Conservation (phyloP, 306 rosid species). For the Crataegus laevigata region DNA sequence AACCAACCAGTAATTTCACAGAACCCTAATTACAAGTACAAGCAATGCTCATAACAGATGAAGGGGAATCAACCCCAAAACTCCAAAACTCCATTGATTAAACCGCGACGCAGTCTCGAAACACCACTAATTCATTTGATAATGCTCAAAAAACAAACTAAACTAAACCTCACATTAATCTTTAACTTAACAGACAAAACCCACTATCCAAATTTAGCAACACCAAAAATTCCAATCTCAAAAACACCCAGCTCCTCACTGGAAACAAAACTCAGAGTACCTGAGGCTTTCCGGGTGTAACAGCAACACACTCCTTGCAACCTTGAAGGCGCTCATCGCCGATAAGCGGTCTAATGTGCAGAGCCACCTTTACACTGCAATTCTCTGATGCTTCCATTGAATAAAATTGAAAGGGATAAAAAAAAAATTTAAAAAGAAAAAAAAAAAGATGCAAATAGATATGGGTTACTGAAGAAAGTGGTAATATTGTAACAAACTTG, state of each 20-base stretch:
- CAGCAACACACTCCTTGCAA: conserved; percentile 59
- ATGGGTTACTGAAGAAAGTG: neutral
- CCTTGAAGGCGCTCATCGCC: conserved; percentile 66
- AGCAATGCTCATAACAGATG: neutral
- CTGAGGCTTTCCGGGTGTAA: conserved; percentile 55
- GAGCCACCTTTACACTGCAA: conserved; percentile 72
- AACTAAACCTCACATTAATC: neutral
- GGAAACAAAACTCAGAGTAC: conserved; percentile 19
- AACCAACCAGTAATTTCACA: neutral
- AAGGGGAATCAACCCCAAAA: neutral
- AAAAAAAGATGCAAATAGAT: neutral
- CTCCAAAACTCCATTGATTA: neutral
- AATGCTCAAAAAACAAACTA: neutral
- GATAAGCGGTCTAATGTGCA: conserved; percentile 79
- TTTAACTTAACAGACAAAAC: neutral
- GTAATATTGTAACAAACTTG: conserved; percentile 1
- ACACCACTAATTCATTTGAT: neutral
- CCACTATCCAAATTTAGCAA: neutral
- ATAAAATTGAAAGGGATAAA: neutral
- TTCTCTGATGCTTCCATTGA: conserved; percentile 61
- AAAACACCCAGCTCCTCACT: neutral
- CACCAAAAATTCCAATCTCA: neutral
- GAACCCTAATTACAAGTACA: neutral
- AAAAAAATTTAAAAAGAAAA: neutral
- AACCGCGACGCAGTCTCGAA: neutral